These are phyloP conservation scores for Lactarius pseudohatsudake DNA, from an alignment of 768 basidiomycete species.

Conservation along the genomic window DNA sequence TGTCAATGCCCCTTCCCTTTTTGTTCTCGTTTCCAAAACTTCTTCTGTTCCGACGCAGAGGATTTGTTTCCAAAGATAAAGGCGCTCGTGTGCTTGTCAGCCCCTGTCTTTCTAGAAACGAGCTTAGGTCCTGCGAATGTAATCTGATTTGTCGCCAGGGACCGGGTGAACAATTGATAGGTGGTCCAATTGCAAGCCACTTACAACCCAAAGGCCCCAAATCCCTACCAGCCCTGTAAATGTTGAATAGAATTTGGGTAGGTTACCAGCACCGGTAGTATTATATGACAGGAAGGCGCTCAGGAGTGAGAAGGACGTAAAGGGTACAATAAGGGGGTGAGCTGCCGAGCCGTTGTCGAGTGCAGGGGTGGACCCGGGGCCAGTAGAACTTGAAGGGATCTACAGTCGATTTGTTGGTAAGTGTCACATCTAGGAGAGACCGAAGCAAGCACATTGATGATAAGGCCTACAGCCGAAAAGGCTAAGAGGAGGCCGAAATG, in stretches of 20 bases:
- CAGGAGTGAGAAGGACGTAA: conserved; percentile 52
- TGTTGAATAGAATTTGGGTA: conserved; percentile 52
- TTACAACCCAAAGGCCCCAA: conserved; percentile 72
- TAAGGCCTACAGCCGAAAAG: conserved; percentile 52
- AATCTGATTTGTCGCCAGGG: conserved; percentile 41
- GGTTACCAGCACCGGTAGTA: conserved; percentile 52
- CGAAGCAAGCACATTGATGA: conserved; percentile 51
- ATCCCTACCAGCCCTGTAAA: conserved; percentile 53
- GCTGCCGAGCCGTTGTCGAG: conserved; percentile 30
- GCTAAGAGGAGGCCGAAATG: conserved; percentile 64
- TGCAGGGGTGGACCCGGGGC: conserved; percentile 32
- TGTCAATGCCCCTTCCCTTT: conserved; percentile 9
- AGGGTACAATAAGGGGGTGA: conserved; percentile 66
- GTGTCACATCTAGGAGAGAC: background rate
- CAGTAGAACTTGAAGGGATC: conserved; percentile 47
- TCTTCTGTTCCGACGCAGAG: conserved; percentile 39
- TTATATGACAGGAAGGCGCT: conserved; percentile 70
- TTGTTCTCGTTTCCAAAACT: conserved; percentile 35
- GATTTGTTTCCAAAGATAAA: conserved; percentile 77
- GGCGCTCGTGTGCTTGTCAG: conserved; percentile 76
- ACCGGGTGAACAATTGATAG: background rate
- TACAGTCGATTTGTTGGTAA: conserved; percentile 26
- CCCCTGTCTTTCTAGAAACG: conserved; percentile 71
- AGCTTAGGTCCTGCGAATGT: conserved; percentile 57
- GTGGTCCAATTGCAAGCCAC: conserved; percentile 33